Evolutionary conservation across 495 filamentous ascomycete species (phyloP).

Genomic region (Sphaerosporella brunnea): DNA sequence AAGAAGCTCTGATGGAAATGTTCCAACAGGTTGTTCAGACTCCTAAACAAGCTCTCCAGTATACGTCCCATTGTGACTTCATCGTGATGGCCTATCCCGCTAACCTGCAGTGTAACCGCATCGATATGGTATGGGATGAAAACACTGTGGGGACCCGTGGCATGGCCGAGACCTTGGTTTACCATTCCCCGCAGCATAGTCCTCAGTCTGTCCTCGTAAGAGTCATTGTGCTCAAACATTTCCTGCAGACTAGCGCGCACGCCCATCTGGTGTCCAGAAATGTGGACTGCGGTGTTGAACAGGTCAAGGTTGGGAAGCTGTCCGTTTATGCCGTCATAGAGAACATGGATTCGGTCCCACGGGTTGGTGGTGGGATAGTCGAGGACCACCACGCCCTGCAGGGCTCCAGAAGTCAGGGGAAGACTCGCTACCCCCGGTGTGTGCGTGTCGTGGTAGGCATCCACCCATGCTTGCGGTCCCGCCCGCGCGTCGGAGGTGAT

Average conservation of each 20-base stretch:
- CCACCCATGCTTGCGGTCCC: slow-evolving; percentile 90
- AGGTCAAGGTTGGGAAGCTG: slow-evolving; percentile 90
- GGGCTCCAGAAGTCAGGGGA: slow-evolving; percentile 73
- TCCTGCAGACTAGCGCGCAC: slow-evolving; percentile 66
- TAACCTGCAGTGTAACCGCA: slow-evolving; percentile 78
- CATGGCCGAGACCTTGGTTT: slow-evolving; percentile 72
- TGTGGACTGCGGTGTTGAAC: slow-evolving; percentile 78
- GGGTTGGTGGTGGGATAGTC: slow-evolving; percentile 73
- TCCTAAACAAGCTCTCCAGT: slow-evolving; percentile 74
- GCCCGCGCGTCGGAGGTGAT: slow-evolving; percentile 74
- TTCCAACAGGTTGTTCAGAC: slow-evolving; percentile 88
- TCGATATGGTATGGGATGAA: slow-evolving; percentile 98
- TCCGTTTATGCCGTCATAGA: slow-evolving; percentile 93
- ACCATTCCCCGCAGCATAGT: slow-evolving; percentile 91
- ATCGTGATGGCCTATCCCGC: slow-evolving; percentile 85
- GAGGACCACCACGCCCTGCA: slow-evolving; percentile 85
- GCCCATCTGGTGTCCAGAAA: slow-evolving; percentile 84
- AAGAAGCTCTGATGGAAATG: slow-evolving; percentile 98
- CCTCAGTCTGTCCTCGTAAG: slow-evolving; percentile 61
- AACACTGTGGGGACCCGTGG: slow-evolving; percentile 78
- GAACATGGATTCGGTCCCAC: slow-evolving; percentile 72
- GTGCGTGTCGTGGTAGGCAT: slow-evolving; percentile 88
- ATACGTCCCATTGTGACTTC: slow-evolving; percentile 87
- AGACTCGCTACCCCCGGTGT: slow-evolving; percentile 48
- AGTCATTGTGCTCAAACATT: slow-evolving; percentile 68